A percentile compares a stretch with the other conserved stretches of the same genome.
phyloP scores from a whole-genome alignment of 169 alveolate species.

The Besnoitia besnoiti region DNA sequence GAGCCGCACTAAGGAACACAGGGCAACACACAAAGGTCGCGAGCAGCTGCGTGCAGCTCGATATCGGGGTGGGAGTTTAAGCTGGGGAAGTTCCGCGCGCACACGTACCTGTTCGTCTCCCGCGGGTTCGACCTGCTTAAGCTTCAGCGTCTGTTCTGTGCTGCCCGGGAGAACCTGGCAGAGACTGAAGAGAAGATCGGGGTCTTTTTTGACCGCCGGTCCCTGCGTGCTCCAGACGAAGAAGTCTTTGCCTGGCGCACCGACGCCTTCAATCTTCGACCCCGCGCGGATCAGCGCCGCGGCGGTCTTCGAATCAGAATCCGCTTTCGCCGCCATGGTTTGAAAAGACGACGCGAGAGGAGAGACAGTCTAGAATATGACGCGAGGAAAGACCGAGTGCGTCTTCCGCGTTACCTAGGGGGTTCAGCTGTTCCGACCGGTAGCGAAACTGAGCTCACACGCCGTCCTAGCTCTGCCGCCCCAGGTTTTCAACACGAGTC shows the following conservation, averaged over 20 bases:
- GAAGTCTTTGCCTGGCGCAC: slow-evolving; percentile 1
- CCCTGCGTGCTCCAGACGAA: slow-evolving; percentile 88
- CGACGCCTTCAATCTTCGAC: slow-evolving; percentile 17
- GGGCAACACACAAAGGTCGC: no score
- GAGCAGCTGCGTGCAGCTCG: no score
- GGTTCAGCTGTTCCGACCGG: no score
- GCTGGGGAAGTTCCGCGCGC: no score
- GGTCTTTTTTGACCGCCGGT: slow-evolving; percentile 87
- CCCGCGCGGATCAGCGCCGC: slow-evolving; percentile 40
- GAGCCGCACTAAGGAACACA: no score
- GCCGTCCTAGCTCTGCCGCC: no score
- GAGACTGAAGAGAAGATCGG: slow-evolving; percentile 88
- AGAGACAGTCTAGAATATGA: no score
- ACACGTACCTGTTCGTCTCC: neutral
- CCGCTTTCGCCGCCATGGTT: slow-evolving; percentile 13
- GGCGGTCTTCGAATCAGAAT: neutral
- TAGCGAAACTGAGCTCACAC: no score
- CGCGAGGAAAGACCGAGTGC: no score
- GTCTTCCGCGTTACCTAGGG: no score
- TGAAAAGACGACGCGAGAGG: neutral
- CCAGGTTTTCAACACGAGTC: no score
- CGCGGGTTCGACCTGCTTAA: slow-evolving; percentile 86
- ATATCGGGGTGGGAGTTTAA: no score
- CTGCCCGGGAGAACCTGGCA: slow-evolving; percentile 90
- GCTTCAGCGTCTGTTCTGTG: slow-evolving; percentile 76